A percentile compares a stretch with the other conserved stretches of the same genome.
phyloP scores from a whole-genome alignment of 2,329 filamentous ascomycete genomes.

The Exophiala calicioides region DNA sequence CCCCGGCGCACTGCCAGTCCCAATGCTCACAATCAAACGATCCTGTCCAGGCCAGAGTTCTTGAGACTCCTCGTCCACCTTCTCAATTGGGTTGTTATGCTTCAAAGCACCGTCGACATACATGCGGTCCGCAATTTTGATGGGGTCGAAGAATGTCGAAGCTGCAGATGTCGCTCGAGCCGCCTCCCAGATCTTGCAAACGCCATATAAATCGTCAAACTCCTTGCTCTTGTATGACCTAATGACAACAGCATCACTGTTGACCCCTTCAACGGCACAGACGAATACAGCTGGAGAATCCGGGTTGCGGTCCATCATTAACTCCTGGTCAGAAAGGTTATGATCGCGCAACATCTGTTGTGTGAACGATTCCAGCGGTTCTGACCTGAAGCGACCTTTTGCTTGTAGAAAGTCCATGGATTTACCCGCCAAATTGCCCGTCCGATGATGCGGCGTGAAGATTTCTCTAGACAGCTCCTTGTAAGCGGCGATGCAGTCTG shows the following conservation, averaged over 20 bases:
- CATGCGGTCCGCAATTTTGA: constrained; percentile 20
- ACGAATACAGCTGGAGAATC: constrained; percentile 3
- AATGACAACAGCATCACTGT: constrained; percentile 7
- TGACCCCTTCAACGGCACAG: constrained; percentile 4
- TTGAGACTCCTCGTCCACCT: constrained; percentile 9
- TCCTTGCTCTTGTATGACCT: constrained; percentile 7
- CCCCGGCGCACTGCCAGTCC: no score
- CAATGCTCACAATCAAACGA: no score
- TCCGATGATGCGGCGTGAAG: constrained; percentile 26
- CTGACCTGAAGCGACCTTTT: neutral
- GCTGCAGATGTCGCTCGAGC: constrained; percentile 37
- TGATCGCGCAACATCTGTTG: neutral
- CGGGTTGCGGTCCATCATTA: neutral
- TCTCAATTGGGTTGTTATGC: constrained; percentile 10
- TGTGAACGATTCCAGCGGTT: neutral
- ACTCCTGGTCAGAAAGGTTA: constrained; percentile 4
- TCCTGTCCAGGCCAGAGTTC: no score
- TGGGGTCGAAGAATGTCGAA: constrained; percentile 34
- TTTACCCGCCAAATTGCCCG: constrained; percentile 1
- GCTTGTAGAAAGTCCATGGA: constrained; percentile 3
- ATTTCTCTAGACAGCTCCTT: constrained; percentile 30
- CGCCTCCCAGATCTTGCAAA: constrained; percentile 32
- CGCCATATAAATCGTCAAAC: constrained; percentile 3
- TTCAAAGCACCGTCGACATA: constrained; percentile 18
- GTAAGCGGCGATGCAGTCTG: constrained; percentile 39